phyloP scores from a whole-genome alignment of 2,329 filamentous ascomycete genomes.

The Sclerotinia spermophila region DNA sequence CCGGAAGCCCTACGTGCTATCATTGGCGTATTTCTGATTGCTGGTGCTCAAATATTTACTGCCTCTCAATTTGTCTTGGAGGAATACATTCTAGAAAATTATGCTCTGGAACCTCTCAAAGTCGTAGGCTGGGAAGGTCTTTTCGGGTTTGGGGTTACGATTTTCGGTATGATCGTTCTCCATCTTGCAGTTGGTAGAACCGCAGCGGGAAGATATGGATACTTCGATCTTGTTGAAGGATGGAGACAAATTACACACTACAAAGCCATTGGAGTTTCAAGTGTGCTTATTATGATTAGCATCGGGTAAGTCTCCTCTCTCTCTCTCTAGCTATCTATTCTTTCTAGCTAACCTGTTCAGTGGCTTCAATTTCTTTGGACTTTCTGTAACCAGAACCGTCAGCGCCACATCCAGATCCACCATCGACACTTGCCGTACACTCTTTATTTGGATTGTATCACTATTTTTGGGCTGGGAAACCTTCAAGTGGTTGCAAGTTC shows the following conservation, averaged over 20 bases:
- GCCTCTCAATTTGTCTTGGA: constrained; percentile 95
- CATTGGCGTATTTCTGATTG: constrained; percentile 84
- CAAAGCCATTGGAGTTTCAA: constrained; percentile 68
- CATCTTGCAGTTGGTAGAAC: constrained; percentile 76
- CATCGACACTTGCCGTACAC: constrained; percentile 93
- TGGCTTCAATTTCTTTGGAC: constrained; percentile 97
- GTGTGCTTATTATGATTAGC: constrained; percentile 91
- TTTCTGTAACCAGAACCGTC: constrained; percentile 85
- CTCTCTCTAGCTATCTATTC: not conserved
- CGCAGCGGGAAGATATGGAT: constrained; percentile 69
- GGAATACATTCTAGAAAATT: constrained; percentile 83
- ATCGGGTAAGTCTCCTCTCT: constrained; percentile 67
- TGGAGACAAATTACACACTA: constrained; percentile 75
- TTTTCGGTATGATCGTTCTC: constrained; percentile 73
- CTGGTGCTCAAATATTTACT: constrained; percentile 92
- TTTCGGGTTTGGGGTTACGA: constrained; percentile 80
- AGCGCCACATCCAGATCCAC: constrained; percentile 92
- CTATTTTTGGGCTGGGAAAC: constrained; percentile 92
- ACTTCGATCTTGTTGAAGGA: constrained; percentile 87
- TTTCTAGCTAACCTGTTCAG: constrained; percentile 43
- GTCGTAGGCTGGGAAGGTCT: constrained; percentile 96
- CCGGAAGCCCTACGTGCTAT: constrained; percentile 65
- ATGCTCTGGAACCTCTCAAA: constrained; percentile 70
- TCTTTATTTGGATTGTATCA: constrained; percentile 97
- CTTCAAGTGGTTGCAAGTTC: constrained; percentile 95